These are phyloP conservation scores for Euphorbia pulcherrima DNA, from an alignment of 345 rosid genomes.

Conservation along the genomic window DNA sequence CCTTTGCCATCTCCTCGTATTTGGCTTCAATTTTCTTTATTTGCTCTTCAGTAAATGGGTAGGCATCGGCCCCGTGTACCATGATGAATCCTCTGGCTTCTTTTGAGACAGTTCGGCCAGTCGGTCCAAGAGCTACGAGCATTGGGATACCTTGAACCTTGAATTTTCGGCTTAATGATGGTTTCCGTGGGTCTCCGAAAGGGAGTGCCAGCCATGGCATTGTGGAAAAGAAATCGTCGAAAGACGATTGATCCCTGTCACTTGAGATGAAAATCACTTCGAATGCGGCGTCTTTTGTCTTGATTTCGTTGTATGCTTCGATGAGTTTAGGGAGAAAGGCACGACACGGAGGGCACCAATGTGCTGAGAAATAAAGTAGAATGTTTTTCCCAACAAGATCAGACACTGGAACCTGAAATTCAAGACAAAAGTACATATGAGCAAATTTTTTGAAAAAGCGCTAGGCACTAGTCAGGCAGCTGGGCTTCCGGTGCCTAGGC, in stretches of 20 bases:
- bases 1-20: slow-evolving; percentile 53
- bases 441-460: no score
- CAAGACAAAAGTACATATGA: no score
- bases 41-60: slow-evolving; percentile 38
- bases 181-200: slow-evolving; percentile 34
- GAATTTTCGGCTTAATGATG: slow-evolving; percentile 29
- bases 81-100: slow-evolving; percentile 27
- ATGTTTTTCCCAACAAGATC: slow-evolving; percentile 39
- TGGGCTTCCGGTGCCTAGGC: no score
- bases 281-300: slow-evolving; percentile 27
- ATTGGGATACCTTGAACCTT: slow-evolving; percentile 36
- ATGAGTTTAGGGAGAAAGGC: slow-evolving; percentile 37
- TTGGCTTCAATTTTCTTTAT: slow-evolving; percentile 25
- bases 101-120: slow-evolving; percentile 31
- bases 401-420: slow-evolving; percentile 35
- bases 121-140: slow-evolving; percentile 36
- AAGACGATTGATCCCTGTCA: slow-evolving; percentile 37
- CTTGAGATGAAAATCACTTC: slow-evolving; percentile 44
- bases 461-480: no score
- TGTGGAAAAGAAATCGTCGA: slow-evolving; percentile 23
- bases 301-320: slow-evolving; percentile 34
- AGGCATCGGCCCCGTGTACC: slow-evolving; percentile 35
- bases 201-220: slow-evolving; percentile 53
- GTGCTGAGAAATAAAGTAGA: slow-evolving; percentile 48
- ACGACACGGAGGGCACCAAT: slow-evolving; percentile 44